A percentile compares a stretch with the other conserved stretches of the same genome.
Evolutionary conservation across 148 eudicot genomes (phyloP).

Genomic region (Camellia sinensis): DNA sequence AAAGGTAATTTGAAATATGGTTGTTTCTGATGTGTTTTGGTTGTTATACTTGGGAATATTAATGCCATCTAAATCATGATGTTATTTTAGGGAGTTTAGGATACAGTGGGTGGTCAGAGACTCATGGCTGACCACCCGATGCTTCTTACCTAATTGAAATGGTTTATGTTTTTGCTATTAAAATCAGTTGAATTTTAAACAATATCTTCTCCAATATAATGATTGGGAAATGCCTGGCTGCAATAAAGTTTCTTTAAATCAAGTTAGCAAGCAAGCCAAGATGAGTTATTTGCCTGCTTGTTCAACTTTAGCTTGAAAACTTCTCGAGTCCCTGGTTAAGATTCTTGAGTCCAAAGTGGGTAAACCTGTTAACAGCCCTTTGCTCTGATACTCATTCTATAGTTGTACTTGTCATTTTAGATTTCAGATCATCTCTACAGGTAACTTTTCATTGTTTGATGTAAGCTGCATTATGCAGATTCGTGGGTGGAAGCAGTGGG

Average conservation of each 20-base stretch:
- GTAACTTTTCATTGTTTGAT: slow-evolving; percentile 5
- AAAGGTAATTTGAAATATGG: slow-evolving; percentile 46
- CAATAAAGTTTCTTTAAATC: neutral
- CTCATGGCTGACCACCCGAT: neutral
- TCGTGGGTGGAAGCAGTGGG: slow-evolving; percentile 89
- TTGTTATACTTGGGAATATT: neutral
- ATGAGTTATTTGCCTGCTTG: too few species aligned
- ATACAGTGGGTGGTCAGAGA: neutral
- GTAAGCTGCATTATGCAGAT: slow-evolving; percentile 43
- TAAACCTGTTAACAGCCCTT: too few species aligned
- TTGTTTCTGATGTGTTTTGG: neutral
- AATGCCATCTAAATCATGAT: neutral
- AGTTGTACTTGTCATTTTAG: neutral
- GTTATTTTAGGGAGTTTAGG: neutral
- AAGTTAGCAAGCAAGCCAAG: neutral
- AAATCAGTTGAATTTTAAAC: neutral
- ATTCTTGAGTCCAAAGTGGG: too few species aligned
- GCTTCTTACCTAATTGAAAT: neutral
- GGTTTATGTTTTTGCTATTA: neutral
- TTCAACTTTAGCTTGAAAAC: too few species aligned
- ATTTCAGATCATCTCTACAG: neutral
- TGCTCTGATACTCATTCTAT: too few species aligned
- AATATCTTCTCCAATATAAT: neutral
- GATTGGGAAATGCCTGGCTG: neutral
- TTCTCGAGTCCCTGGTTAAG: too few species aligned